Evolutionary conservation across 805 yeast genomes (phyloP).

Genomic region (Yarrowia osloensis): DNA sequence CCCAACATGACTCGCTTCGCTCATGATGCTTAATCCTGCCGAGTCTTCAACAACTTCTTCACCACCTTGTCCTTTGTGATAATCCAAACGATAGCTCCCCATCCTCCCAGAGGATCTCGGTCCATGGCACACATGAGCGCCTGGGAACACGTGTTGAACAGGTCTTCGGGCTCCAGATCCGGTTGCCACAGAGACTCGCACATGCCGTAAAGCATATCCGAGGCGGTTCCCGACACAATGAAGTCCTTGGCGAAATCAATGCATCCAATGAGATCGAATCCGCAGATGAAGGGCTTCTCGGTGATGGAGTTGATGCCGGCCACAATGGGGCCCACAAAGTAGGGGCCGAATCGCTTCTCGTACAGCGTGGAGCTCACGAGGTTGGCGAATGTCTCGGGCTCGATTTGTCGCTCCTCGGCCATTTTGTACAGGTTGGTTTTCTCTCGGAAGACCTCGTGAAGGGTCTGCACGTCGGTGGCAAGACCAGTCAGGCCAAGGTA

Average conservation of each 20-base stretch:
- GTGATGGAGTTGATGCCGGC: conserved; percentile 89
- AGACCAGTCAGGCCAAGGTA: conserved; percentile 92
- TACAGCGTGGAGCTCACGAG: conserved; percentile 87
- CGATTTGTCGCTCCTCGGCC: conserved; percentile 87
- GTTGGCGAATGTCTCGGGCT: conserved; percentile 92
- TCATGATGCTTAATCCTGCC: conserved; percentile 75
- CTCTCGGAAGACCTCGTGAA: conserved; percentile 73
- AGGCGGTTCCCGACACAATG: conserved; percentile 92
- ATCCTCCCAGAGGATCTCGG: conserved; percentile 95
- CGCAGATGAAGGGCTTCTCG: conserved; percentile 85
- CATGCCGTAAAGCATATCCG: conserved; percentile 98
- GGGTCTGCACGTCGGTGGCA: conserved; percentile 90
- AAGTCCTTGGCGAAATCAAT: conserved; percentile 94
- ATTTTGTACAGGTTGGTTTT: conserved; percentile 87
- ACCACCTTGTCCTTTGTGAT: conserved; percentile 89
- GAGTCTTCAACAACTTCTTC: conserved; percentile 83
- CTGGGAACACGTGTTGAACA: conserved; percentile 93
- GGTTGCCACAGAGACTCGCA: conserved; percentile 97
- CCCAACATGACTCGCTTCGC: background rate
- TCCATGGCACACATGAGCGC: conserved; percentile 92
- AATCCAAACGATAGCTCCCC: conserved; percentile 96
- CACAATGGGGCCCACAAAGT: conserved; percentile 93
- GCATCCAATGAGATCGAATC: conserved; percentile 95
- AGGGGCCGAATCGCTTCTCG: conserved; percentile 89
- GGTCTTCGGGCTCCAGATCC: conserved; percentile 86